Evolutionary conservation across 2,329 filamentous ascomycete genomes (phyloP).

Genomic region (Coniochaeta hoffmannii): DNA sequence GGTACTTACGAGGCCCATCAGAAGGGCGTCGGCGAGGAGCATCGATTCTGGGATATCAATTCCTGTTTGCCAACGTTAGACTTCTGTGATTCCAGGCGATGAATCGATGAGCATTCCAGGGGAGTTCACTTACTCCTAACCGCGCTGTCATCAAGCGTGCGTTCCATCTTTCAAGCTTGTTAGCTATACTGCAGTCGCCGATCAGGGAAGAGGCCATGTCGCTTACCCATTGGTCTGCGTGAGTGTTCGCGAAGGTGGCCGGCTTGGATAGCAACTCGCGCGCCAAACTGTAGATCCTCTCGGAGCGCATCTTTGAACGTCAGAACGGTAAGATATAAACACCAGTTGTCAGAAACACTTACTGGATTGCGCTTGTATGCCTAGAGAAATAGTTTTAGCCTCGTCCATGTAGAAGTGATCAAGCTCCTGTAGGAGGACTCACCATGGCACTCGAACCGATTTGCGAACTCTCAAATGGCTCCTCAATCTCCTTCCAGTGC

Average conservation of each 20-base stretch:
- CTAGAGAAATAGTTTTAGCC: constrained; percentile 3
- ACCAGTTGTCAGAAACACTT: background rate
- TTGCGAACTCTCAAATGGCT: constrained; percentile 74
- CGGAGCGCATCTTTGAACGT: constrained; percentile 38
- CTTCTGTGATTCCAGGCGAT: too few species aligned
- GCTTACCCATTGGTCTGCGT: constrained; percentile 46
- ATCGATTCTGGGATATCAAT: constrained; percentile 58
- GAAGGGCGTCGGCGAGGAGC: constrained; percentile 60
- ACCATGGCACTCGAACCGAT: constrained; percentile 58
- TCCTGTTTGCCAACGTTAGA: too few species aligned
- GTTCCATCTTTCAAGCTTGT: constrained; percentile 55
- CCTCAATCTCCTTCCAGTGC: constrained; percentile 75
- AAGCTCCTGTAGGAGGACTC: too few species aligned
- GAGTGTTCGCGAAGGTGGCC: constrained; percentile 54
- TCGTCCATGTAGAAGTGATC: background rate
- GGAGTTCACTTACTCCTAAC: constrained; percentile 45
- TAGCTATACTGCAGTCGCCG: background rate
- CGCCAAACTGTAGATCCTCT: constrained; percentile 36
- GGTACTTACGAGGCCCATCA: constrained; percentile 57
- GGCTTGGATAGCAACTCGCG: constrained; percentile 24
- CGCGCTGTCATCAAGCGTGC: constrained; percentile 70
- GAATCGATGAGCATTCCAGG: background rate
- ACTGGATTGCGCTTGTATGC: constrained; percentile 35
- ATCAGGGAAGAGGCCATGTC: background rate
- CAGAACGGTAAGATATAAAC: background rate